A percentile compares a stretch with the other conserved stretches of the same genome.
Conservation (phyloP, 2,329 filamentous ascomycete species). For the Orbilia oligospora region DNA sequence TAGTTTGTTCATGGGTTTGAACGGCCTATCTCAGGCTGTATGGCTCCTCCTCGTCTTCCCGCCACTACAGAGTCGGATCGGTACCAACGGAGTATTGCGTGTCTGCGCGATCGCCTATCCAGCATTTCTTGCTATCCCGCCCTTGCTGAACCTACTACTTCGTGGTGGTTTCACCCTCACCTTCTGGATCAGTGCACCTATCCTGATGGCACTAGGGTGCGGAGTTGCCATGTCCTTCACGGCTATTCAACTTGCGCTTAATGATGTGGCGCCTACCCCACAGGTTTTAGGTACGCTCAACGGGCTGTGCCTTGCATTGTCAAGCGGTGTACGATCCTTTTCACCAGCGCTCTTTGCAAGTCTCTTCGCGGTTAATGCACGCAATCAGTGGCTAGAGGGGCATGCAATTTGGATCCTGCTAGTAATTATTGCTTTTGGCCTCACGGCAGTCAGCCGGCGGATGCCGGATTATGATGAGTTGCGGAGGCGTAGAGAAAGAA, state of each 20-base stretch:
- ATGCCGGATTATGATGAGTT: slow-evolving; percentile 50
- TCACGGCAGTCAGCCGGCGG: slow-evolving; percentile 34
- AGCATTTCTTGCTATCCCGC: slow-evolving; percentile 73
- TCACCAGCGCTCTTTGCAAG: slow-evolving; percentile 77
- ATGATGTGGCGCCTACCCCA: slow-evolving; percentile 79
- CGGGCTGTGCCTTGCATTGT: slow-evolving; percentile 75
- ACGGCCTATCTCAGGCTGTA: slow-evolving; percentile 76
- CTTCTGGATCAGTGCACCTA: slow-evolving; percentile 74
- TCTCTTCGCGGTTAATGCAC: slow-evolving; percentile 77
- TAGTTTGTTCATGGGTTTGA: slow-evolving; percentile 76
- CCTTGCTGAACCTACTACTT: slow-evolving; percentile 74
- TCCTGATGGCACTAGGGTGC: slow-evolving; percentile 72
- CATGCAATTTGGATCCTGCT: slow-evolving; percentile 43
- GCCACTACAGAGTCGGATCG: slow-evolving; percentile 75
- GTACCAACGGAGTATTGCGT: slow-evolving; percentile 77
- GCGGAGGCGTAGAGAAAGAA: slow-evolving; percentile 24
- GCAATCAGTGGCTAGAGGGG: slow-evolving; percentile 72
- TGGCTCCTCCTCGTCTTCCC: slow-evolving; percentile 82
- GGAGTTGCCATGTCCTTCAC: slow-evolving; percentile 80
- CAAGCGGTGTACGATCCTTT: slow-evolving; percentile 76
- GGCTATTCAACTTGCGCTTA: slow-evolving; percentile 79
- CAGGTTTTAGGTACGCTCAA: slow-evolving; percentile 79
- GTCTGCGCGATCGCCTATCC: slow-evolving; percentile 75
- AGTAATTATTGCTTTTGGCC: slow-evolving; percentile 29
- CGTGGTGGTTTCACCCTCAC: slow-evolving; percentile 67